These are phyloP conservation scores for Alloteropsis semialata DNA, from an alignment of 176 grass and related monocot species.

Conservation along the genomic window DNA sequence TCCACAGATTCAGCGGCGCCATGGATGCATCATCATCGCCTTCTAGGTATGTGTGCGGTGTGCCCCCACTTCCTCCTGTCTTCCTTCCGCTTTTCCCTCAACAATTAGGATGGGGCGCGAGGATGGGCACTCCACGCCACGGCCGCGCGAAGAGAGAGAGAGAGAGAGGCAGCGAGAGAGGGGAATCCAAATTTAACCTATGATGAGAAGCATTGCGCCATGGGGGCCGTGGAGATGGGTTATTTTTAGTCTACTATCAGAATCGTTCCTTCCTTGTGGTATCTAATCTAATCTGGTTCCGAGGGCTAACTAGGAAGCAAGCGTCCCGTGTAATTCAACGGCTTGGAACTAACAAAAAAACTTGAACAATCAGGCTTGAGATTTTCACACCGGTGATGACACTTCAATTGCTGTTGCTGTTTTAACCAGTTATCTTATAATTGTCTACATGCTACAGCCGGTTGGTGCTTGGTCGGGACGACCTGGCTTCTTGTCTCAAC, in stretches of 20 bases:
- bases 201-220: background rate
- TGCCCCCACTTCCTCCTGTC: background rate
- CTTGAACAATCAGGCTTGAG: background rate
- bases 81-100: background rate
- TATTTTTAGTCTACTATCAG: background rate
- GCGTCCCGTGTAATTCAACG: background rate
- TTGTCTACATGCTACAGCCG: background rate
- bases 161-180: background rate
- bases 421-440: background rate
- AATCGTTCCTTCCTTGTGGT: background rate
- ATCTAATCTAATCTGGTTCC: background rate
- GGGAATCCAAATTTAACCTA: background rate
- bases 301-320: background rate
- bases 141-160: background rate
- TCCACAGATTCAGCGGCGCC: background rate
- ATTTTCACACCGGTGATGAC: background rate
- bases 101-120: background rate
- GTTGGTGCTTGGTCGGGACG: background rate
- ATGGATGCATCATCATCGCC: conserved; percentile 8
- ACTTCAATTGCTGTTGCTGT: background rate
- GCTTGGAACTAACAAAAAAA: background rate
- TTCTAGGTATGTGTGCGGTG: conserved; percentile 28
- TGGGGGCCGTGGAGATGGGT: background rate
- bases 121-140: background rate
- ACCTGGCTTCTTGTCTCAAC: background rate